A percentile compares a stretch with the other conserved stretches of the same genome.
Evolutionary conservation across 2,329 filamentous ascomycete species (phyloP).

Genomic region (Fusarium citri): DNA sequence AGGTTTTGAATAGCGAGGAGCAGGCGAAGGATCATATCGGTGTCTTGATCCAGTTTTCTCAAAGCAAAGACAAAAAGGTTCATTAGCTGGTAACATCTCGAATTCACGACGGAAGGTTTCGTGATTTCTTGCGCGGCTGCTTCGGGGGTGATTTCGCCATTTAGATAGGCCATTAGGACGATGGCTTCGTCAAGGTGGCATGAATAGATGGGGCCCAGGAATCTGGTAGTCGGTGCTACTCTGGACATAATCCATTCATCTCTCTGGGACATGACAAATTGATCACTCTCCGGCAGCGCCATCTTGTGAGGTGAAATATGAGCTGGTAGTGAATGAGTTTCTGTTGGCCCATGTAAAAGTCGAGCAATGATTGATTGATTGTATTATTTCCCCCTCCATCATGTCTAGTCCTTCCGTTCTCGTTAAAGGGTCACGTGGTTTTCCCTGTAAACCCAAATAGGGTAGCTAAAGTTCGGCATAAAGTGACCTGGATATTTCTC

Average conservation of each 20-base stretch:
- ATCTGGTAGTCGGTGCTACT: not conserved
- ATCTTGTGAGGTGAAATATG: no score
- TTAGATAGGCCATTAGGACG: slow-evolving; percentile 9
- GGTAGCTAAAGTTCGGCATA: no score
- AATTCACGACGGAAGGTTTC: no score
- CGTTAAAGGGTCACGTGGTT: not conserved
- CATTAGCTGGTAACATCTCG: no score
- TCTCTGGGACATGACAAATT: not conserved
- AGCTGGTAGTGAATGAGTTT: no score
- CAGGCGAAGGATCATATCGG: not conserved
- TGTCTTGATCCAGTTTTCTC: not conserved
- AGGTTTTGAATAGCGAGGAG: slow-evolving; percentile 1
- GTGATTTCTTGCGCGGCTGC: slow-evolving; percentile 7
- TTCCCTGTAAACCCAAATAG: no score
- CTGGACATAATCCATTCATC: not conserved
- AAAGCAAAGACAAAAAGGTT: not conserved
- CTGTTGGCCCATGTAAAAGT: fast-evolving
- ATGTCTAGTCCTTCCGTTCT: no score
- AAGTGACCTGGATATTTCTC: no score
- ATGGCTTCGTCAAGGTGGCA: slow-evolving; percentile 14
- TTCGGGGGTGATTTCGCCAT: not conserved
- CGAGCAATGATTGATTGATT: no score
- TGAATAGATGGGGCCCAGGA: no score
- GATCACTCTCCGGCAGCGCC: no score
- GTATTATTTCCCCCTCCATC: no score